These are phyloP conservation scores for Barnettozyma sucrosica DNA, from an alignment of 805 yeast genomes.

Conservation along the genomic window DNA sequence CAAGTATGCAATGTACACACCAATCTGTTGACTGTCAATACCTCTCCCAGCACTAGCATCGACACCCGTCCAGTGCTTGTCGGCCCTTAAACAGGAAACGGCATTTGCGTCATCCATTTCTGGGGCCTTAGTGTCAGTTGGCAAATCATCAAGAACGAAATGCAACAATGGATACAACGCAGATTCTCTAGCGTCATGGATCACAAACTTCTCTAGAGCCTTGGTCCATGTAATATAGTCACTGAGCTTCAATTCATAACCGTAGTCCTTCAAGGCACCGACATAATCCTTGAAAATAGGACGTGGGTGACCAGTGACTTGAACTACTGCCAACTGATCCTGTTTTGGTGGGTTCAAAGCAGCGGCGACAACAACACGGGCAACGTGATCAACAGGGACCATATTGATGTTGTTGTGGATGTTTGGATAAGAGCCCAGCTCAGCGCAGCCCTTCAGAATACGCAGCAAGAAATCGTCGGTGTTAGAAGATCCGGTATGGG, in stretches of 20 bases:
- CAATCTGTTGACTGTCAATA: slow-evolving; percentile 59
- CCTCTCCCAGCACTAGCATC: slow-evolving; percentile 73
- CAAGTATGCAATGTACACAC: slow-evolving; percentile 75
- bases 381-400: slow-evolving; percentile 98
- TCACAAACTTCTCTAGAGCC: slow-evolving; percentile 69
- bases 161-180: slow-evolving; percentile 92
- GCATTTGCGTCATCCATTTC: slow-evolving; percentile 89
- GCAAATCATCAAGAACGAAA: slow-evolving; percentile 88
- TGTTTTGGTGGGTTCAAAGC: slow-evolving; percentile 67
- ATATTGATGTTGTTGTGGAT: slow-evolving; percentile 85
- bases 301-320: slow-evolving; percentile 97
- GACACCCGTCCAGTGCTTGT: slow-evolving; percentile 54
- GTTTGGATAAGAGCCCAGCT: slow-evolving; percentile 80
- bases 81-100: slow-evolving; percentile 56
- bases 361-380: slow-evolving; percentile 79
- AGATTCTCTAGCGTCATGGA: slow-evolving; percentile 66
- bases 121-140: slow-evolving; percentile 89
- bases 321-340: slow-evolving; percentile 65
- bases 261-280: slow-evolving; percentile 58
- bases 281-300: slow-evolving; percentile 72
- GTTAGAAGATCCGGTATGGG: slow-evolving; percentile 80
- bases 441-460: slow-evolving; percentile 91
- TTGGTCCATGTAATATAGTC: slow-evolving; percentile 79
- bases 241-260: slow-evolving; percentile 57
- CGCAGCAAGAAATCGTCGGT: slow-evolving; percentile 95